Base-by-base conservation (phyloP, 1,284 basidiomycete genomes). In the Schizopora paradoxa region DNA sequence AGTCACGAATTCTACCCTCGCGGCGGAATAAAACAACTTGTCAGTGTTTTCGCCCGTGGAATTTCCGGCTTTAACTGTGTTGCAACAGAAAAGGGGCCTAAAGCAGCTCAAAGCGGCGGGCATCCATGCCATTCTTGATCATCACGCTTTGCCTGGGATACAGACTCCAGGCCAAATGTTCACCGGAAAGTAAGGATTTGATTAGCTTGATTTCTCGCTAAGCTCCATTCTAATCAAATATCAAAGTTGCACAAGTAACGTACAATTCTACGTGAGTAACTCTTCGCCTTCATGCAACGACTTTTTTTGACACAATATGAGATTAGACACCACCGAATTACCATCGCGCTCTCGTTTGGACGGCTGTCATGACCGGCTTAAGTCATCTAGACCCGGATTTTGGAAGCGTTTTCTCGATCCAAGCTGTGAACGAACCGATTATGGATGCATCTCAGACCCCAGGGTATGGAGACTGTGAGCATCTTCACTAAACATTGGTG, bases 391-490 rank as follows among this genome's bases (percentile, higher is more conserved):
- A 89, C 57, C 70, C 83, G 5, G 66, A 68, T 29, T 89, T 89
- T 55, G 64, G 57, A 18, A 76, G 67, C 23, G 84, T 84, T n/a
- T 80, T 81, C 41, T 66, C 79, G 0, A 83, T 89, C 26, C 72
- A 88, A 55, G 85, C 85, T 1, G 69, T 85, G 33, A 89, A 89
- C 53, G 86, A 89, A 51, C 83, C 83, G 0, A 76, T 83, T 52
- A 80, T 77, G 79, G 63, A 87, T 56, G 79, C 82, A 2, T 59
- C 51, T 6, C 60, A 69, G 50, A 87, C 85, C 0, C 85, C 85
- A 0, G 74, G 70, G 14, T 80, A 82, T 41, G 85, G 85, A 16
- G 67, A 71, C 37, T 88, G 83, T 86, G 58, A 31, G 69, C 29
- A 2, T 31, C 34, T 35, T 32, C 6, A 6, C 26, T 2, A 21